These are phyloP conservation scores for Mycosphaerella sp. DNA, from an alignment of 2,329 filamentous ascomycete genomes.

Conservation along the genomic window DNA sequence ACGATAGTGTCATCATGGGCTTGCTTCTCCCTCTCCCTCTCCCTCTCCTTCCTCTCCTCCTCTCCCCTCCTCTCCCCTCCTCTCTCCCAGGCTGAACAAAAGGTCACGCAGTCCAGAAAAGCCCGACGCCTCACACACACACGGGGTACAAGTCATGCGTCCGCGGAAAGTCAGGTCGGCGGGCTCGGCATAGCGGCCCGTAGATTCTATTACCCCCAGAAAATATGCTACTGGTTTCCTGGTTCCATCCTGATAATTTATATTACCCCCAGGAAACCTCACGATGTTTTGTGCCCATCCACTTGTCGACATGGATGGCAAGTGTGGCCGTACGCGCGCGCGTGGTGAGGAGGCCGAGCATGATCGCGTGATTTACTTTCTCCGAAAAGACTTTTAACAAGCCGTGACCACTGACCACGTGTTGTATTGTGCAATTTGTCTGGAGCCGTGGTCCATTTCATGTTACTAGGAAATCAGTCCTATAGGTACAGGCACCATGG, in stretches of 20 bases:
- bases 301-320: conserved; percentile 2
- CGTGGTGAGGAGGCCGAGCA: background rate
- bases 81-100: no score
- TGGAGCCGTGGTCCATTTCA: background rate
- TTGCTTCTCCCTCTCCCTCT: no score
- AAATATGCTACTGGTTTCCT: background rate
- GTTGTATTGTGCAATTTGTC: background rate
- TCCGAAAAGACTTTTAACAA: background rate
- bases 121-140: conserved; percentile 6
- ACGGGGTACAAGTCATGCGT: conserved; percentile 15
- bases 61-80: no score
- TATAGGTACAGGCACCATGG: background rate
- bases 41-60: no score
- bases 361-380: background rate
- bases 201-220: conserved; percentile 7
- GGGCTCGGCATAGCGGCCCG: conserved; percentile 12
- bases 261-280: conserved; percentile 7
- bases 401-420: background rate
- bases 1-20: conserved; percentile 17
- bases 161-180: conserved; percentile 1
- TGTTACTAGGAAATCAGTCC: background rate
- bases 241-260: background rate
- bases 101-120: background rate
- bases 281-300: background rate
- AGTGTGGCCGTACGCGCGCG: no score